Percentiles rank a stretch among this genome's conserved stretches.
These are phyloP conservation scores for Exophiala aquamarina DNA, from an alignment of 2,329 filamentous ascomycete genomes.

Conservation along the genomic window DNA sequence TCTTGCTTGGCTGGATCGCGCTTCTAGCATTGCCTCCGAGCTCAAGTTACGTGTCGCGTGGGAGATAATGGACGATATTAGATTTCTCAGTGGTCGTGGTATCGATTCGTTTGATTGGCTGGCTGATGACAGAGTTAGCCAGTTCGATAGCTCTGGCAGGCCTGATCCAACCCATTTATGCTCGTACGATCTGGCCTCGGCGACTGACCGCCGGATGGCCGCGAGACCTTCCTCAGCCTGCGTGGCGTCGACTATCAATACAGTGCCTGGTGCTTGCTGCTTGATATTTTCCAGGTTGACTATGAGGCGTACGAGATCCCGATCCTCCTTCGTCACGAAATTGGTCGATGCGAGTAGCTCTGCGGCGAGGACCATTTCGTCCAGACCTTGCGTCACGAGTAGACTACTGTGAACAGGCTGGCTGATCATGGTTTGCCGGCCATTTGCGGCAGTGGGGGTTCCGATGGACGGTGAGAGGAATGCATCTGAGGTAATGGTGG, in stretches of 20 bases:
- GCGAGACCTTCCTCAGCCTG: slow-evolving; percentile 63
- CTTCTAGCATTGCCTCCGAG: slow-evolving; percentile 31
- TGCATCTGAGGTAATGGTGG: slow-evolving; percentile 46
- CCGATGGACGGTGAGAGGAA: slow-evolving; percentile 75
- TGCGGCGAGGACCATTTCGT: slow-evolving; percentile 55
- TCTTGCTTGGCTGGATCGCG: slow-evolving; percentile 32
- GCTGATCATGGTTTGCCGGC: slow-evolving; percentile 65
- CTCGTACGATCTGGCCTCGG: slow-evolving; percentile 71
- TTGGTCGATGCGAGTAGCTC: slow-evolving; percentile 33
- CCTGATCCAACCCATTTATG: slow-evolving; percentile 72
- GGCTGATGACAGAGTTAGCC: slow-evolving; percentile 51
- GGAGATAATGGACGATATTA: slow-evolving; percentile 67
- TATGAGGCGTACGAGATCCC: slow-evolving; percentile 52
- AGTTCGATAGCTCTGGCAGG: slow-evolving; percentile 62
- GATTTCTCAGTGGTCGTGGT: slow-evolving; percentile 64
- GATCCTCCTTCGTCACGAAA: slow-evolving; percentile 40
- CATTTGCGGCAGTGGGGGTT: slow-evolving; percentile 64
- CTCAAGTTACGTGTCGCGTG: slow-evolving; percentile 34
- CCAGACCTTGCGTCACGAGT: slow-evolving; percentile 70
- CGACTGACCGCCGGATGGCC: slow-evolving; percentile 67
- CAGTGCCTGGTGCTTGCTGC: slow-evolving; percentile 33
- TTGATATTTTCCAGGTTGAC: slow-evolving; percentile 56
- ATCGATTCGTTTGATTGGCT: slow-evolving; percentile 47
- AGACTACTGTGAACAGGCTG: slow-evolving; percentile 84
- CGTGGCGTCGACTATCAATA: slow-evolving; percentile 61